Evolutionary conservation across 164 flowering plant genomes (phyloP), one percentile per base, ranked within the genome.

Genomic region (Stephania japonica): DNA sequence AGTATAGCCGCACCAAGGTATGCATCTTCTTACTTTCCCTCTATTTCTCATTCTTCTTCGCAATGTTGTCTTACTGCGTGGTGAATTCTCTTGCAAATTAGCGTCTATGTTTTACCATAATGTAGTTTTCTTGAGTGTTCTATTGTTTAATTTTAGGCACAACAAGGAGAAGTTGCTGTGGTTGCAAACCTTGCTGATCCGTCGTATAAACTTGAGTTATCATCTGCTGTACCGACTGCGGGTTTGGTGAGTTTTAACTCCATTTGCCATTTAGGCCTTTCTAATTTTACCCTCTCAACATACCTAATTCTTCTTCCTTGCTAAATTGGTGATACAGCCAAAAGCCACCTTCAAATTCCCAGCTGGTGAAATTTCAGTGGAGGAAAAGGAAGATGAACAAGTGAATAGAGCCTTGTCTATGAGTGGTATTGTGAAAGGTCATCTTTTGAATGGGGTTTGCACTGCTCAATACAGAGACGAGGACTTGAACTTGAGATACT

Each of bases 321-420:
- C 44, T 47, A 19, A 25, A 25, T 63, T 75, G 27, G 23, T 80
- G 19, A 43, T 89, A 86, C 88, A 95, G 99, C 98, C 97, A 67
- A 88, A 73, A 76, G 97, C 98, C 73, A 87, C 92, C 16, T 59
- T 95, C 25, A 89, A 77, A 80, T 91, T 95, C 75, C 98, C 99
- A 0, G 65, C 72, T 71, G 99, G 98, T 73, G 96, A 95, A 83
- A 82, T 95, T 72, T 85, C 94, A 70, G 65, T 95, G 66, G 89
- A 88, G 79, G 98, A 91, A 81, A 89, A 75, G 76, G 92, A 90
- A 19, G 92, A 87, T 56, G 92, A 87, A 44, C 92, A 90, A 72
- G 83, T 71, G 66, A 87, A 82, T 77, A 87, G 80, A 79, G 73
- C 72, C 24, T 78, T 89, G 76, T 85, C 92, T 12, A 32, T 91